Conservation (phyloP, 331 rosid genomes). For the Erythrophleum ivorense region DNA sequence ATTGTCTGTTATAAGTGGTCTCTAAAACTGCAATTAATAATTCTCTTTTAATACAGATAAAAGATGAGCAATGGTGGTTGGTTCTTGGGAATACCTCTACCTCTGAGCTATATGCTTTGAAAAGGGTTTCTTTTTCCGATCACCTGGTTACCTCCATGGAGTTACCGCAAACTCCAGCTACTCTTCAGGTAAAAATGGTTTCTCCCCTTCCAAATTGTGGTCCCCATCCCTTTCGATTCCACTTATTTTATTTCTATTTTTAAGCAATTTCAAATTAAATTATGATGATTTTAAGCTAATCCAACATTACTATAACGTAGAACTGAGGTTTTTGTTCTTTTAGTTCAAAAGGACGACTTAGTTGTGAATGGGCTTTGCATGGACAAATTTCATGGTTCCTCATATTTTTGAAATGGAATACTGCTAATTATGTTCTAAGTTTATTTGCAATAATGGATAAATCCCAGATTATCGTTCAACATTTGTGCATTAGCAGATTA, state of each 20-base stretch:
- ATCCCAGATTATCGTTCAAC: background rate
- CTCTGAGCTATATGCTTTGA: slow-evolving; percentile 75
- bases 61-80: slow-evolving; percentile 99
- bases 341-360: background rate
- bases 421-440: background rate
- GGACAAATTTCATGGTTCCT: slow-evolving; percentile 3
- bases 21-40: slow-evolving; percentile 1
- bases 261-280: background rate
- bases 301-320: background rate
- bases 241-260: background rate
- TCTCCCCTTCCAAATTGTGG: slow-evolving; percentile 25
- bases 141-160: slow-evolving; percentile 81
- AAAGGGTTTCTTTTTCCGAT: slow-evolving; percentile 81
- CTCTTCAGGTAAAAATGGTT: slow-evolving; percentile 58
- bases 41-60: slow-evolving; percentile 58
- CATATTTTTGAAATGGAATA: background rate
- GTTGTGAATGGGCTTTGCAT: background rate
- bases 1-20: slow-evolving; percentile 13
- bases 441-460: background rate
- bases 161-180: slow-evolving; percentile 56
- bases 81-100: slow-evolving; percentile 82
- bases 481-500: background rate
- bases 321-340: background rate
- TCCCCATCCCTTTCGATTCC: slow-evolving; percentile 13
- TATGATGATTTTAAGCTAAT: background rate